Percentiles rank a stretch among this genome's conserved stretches.
Conservation (phyloP, 2,329 filamentous ascomycete genomes). For the Colletotrichum scovillei region DNA sequence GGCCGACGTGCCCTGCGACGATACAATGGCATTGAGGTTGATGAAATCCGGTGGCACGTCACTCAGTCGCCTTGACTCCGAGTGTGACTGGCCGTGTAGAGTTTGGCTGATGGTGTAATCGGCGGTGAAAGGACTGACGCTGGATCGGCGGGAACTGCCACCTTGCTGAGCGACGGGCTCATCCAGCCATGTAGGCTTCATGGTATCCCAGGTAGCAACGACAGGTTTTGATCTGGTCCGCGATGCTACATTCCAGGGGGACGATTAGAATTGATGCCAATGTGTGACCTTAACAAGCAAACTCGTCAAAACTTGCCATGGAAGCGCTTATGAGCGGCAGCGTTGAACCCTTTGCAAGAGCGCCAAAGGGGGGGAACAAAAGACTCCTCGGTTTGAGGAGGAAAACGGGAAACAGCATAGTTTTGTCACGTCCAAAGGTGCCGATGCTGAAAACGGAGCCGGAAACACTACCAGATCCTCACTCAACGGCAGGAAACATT, state of each 20-base stretch:
- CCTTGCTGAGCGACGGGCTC: slow-evolving; percentile 19
- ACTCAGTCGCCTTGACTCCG: slow-evolving; percentile 15
- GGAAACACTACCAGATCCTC: not conserved
- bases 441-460: slow-evolving; percentile 13
- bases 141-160: slow-evolving; percentile 13
- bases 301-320: slow-evolving; percentile 7
- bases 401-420: not conserved
- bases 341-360: not conserved
- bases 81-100: slow-evolving; percentile 16
- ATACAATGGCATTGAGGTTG: slow-evolving; percentile 10
- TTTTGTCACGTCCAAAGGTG: slow-evolving; percentile 10
- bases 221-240: slow-evolving; percentile 6
- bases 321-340: not conserved
- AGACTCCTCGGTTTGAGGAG: not conserved
- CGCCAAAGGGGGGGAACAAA: not conserved
- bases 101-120: slow-evolving; percentile 34
- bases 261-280: not conserved
- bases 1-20: slow-evolving; percentile 21
- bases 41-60: slow-evolving; percentile 22
- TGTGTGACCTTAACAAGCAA: not conserved
- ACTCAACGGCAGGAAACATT: slow-evolving; percentile 14
- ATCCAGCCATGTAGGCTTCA: slow-evolving; percentile 30
- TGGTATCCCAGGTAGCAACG: slow-evolving; percentile 1
- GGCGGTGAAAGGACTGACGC: slow-evolving; percentile 26
- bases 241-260: slow-evolving; percentile 6